phyloP scores from a whole-genome alignment of 352 stramenopile genomes.

The Pythium brassicae region DNA sequence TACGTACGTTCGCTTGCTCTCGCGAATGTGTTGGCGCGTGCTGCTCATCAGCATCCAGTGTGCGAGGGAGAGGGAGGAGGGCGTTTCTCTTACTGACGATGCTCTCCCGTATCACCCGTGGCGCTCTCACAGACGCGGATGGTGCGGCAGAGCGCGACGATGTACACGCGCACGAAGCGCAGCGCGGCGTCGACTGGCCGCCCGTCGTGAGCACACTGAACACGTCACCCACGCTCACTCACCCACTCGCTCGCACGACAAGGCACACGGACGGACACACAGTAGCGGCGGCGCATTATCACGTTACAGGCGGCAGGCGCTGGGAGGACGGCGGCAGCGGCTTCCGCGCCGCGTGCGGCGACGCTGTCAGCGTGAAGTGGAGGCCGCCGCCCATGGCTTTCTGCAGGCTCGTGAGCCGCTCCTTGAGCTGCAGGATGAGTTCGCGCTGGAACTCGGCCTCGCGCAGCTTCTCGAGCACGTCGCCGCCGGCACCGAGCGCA shows the following conservation, averaged over 20 bases:
- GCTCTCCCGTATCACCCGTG: too few species aligned
- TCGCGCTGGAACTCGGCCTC: constrained; percentile 66
- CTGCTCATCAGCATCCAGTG: too few species aligned
- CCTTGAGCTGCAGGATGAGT: constrained; percentile 71
- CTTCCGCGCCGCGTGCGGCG: constrained; percentile 19
- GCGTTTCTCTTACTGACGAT: not conserved
- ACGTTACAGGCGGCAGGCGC: constrained; percentile 62
- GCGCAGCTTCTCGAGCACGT: constrained; percentile 46
- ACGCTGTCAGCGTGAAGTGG: constrained; percentile 42
- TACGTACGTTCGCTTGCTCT: constrained; percentile 35
- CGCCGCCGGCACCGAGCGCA: too few species aligned
- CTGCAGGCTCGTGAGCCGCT: constrained; percentile 54
- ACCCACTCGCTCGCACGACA: not conserved
- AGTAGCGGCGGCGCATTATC: constrained; percentile 2
- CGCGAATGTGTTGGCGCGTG: too few species aligned
- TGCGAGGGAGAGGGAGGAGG: too few species aligned
- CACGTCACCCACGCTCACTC: too few species aligned
- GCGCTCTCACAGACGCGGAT: constrained; percentile 47
- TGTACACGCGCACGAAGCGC: constrained; percentile 78
- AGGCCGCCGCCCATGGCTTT: constrained; percentile 56
- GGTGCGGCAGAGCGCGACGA: constrained; percentile 71
- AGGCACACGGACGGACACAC: too few species aligned
- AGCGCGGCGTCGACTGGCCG: not conserved
- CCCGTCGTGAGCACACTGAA: not conserved
- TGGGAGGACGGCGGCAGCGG: constrained; percentile 22